Evolutionary conservation across 768 basidiomycete genomes (phyloP).

Genomic region (Kwoniella europaea): DNA sequence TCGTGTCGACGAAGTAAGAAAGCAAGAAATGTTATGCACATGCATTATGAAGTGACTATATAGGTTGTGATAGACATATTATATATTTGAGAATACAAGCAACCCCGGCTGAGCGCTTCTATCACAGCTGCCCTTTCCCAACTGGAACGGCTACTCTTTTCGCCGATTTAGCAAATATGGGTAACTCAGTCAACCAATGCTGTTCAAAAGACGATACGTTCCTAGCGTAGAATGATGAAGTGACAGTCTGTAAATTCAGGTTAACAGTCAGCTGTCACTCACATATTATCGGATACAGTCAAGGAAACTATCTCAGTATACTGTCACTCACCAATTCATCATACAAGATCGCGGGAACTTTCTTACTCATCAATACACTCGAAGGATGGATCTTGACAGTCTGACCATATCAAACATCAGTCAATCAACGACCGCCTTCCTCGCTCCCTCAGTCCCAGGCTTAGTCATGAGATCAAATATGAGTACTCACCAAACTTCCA

Average conservation of each 20-base stretch:
- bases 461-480: not conserved
- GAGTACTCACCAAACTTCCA: slow-evolving; percentile 56
- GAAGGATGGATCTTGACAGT: slow-evolving; percentile 88
- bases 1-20: too few relatives aligned
- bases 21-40: too few relatives aligned
- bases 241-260: slow-evolving; percentile 48
- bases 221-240: slow-evolving; percentile 75
- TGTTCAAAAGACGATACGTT: slow-evolving; percentile 84
- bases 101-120: too few relatives aligned
- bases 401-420: slow-evolving; percentile 48
- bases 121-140: slow-evolving; percentile 14
- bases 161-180: slow-evolving; percentile 40
- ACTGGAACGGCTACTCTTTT: slow-evolving; percentile 14
- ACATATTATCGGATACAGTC: slow-evolving; percentile 63
- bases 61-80: too few relatives aligned
- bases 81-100: too few relatives aligned
- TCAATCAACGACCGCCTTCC: too few relatives aligned
- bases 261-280: slow-evolving; percentile 1
- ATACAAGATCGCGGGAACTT: slow-evolving; percentile 84
- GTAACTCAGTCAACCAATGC: slow-evolving; percentile 59
- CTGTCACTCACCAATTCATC: slow-evolving; percentile 78
- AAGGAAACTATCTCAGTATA: not conserved
- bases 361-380: slow-evolving; percentile 79
- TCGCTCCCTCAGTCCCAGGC: too few relatives aligned
- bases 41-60: too few relatives aligned